Conservation (phyloP, 1,139 yeast species). For the Protomyces inouyei region DNA sequence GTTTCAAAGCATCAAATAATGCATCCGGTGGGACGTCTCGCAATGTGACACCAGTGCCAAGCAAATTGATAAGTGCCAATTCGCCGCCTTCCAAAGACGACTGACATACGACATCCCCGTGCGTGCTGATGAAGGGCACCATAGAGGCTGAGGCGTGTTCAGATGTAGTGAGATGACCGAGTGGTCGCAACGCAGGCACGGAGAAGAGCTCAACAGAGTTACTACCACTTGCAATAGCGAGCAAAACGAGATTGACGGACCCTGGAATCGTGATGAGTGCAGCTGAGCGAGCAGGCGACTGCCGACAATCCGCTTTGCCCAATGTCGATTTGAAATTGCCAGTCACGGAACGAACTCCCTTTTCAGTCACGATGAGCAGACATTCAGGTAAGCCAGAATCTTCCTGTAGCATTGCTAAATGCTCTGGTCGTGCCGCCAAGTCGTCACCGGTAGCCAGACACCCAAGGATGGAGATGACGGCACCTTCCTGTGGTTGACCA, state of each 20-base stretch:
- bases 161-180: neutral
- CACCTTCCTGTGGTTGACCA: neutral
- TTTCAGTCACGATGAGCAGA: constrained; percentile 17
- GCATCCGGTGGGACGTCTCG: neutral
- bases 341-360: constrained; percentile 1
- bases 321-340: neutral
- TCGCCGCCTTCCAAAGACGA: neutral
- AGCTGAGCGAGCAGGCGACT: neutral
- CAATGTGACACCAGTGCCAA: neutral
- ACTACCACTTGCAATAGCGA: neutral
- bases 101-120: constrained; percentile 7
- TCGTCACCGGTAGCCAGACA: constrained; percentile 8
- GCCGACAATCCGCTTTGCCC: neutral
- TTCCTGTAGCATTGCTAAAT: constrained; percentile 2
- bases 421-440: constrained; percentile 1
- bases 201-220: constrained; percentile 7
- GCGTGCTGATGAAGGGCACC: neutral
- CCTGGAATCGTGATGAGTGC: neutral
- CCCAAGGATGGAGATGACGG: neutral
- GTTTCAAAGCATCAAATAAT: constrained; percentile 45
- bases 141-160: neutral
- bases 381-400: constrained; percentile 12
- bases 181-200: constrained; percentile 7
- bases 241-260: neutral
- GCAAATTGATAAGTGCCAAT: neutral